Evolutionary conservation across 2,329 filamentous ascomycete species (phyloP).

Genomic region (Aspergillus viridinutans): DNA sequence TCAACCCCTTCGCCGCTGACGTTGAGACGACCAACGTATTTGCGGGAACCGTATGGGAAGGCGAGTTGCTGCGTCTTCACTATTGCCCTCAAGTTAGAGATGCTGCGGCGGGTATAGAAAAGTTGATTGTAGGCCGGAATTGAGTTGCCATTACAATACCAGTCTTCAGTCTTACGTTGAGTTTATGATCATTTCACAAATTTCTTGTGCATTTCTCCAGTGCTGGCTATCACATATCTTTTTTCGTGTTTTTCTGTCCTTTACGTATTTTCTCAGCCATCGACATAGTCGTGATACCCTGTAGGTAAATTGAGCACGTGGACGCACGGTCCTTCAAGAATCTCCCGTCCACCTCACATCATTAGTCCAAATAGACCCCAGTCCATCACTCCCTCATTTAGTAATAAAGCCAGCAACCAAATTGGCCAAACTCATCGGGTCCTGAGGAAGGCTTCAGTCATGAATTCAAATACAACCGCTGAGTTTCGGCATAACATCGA

Average conservation of each 20-base stretch:
- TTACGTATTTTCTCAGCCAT: background rate
- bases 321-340: background rate
- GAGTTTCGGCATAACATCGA: background rate
- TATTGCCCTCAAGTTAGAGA: conserved; percentile 84
- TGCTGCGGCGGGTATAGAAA: conserved; percentile 65
- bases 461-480: background rate
- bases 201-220: conserved; percentile 1
- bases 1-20: conserved; percentile 66
- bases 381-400: background rate
- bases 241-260: background rate
- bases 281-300: background rate
- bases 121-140: conserved; percentile 47
- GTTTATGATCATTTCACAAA: conserved; percentile 5
- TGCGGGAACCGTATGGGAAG: conserved; percentile 88
- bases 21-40: conserved; percentile 88
- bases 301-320: background rate
- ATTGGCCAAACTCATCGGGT: background rate
- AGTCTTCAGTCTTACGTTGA: conserved; percentile 4
- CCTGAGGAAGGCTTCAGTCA: background rate
- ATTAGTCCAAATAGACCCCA: background rate
- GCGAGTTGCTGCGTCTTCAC: conserved; percentile 77
- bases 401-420: background rate
- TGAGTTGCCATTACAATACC: background rate
- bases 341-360: background rate
- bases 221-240: background rate